Evolutionary conservation across 2,329 filamentous ascomycete genomes (phyloP).

Genomic region (Fusarium domesticum): DNA sequence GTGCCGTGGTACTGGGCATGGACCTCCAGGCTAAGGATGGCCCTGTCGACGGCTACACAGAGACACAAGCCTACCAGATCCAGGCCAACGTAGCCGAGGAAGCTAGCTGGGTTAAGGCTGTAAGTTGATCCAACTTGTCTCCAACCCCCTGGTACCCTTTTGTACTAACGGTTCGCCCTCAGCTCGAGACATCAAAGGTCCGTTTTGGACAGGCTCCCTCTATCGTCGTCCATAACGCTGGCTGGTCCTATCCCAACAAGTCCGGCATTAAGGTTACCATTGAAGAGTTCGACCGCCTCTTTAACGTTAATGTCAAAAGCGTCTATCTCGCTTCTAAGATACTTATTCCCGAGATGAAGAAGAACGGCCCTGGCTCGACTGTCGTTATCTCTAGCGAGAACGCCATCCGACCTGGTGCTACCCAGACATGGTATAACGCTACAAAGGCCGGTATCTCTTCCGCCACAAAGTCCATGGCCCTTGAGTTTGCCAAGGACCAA

Average conservation of each 20-base stretch:
- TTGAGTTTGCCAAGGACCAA: conserved; percentile 13
- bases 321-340: conserved; percentile 12
- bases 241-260: conserved; percentile 14
- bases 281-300: conserved; percentile 9
- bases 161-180: background rate
- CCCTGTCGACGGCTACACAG: conserved; percentile 11
- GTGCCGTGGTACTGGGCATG: conserved; percentile 7
- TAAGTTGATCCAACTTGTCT: conserved; percentile 1
- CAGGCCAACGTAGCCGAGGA: conserved; percentile 20
- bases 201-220: conserved; percentile 10
- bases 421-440: conserved; percentile 15
- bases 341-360: conserved; percentile 15
- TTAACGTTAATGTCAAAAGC: conserved; percentile 13
- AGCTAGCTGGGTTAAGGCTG: conserved; percentile 14
- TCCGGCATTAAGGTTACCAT: conserved; percentile 10
- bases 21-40: conserved; percentile 12
- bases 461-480: conserved; percentile 13
- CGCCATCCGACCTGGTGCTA: conserved; percentile 9
- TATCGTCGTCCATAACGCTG: conserved; percentile 14
- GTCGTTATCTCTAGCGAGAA: conserved; percentile 15
- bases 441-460: conserved; percentile 14
- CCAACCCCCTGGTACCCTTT: background rate
- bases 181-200: conserved; percentile 13
- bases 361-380: conserved; percentile 14
- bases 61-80: conserved; percentile 19